These are phyloP conservation scores for Gossypium trilobum DNA, from an alignment of 441 rosid species.

Conservation along the genomic window DNA sequence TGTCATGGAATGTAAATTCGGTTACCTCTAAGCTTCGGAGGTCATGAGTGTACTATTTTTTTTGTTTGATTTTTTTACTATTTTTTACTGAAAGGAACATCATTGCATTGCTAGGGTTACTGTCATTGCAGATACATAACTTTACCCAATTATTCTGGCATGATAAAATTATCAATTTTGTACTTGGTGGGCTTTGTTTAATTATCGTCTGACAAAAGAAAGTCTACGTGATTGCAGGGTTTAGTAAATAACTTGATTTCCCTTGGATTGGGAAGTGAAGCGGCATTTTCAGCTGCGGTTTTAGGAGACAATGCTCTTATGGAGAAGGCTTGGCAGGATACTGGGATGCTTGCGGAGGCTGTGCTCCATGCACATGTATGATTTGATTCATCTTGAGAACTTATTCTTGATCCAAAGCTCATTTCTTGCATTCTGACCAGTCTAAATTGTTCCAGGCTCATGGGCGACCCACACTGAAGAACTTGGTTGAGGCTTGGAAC, in stretches of 20 bases:
- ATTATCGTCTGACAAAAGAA: background rate
- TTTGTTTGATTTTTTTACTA: background rate
- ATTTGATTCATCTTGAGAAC: background rate
- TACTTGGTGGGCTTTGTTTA: background rate
- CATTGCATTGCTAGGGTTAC: background rate
- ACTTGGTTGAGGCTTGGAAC: conserved; percentile 85
- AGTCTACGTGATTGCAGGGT: conserved; percentile 39
- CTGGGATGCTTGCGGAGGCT: conserved; percentile 97
- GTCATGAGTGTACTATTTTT: background rate
- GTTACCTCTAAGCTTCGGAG: background rate
- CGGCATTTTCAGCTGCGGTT: conserved; percentile 90
- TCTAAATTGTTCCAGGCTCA: conserved; percentile 57
- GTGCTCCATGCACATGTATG: conserved; percentile 94
- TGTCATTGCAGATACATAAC: background rate
- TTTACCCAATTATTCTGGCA: background rate
- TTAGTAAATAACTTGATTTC: conserved; percentile 77
- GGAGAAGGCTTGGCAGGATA: conserved; percentile 99
- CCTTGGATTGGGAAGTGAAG: conserved; percentile 85
- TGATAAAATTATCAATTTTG: background rate
- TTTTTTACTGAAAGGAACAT: background rate
- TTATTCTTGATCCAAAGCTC: background rate
- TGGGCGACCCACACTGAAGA: conserved; percentile 83
- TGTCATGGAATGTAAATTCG: background rate
- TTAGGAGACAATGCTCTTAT: conserved; percentile 92
- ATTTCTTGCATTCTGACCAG: conserved; percentile 8